Evolutionary conservation across 305 asterid species (phyloP).

Genomic region (Striga hermonthica): DNA sequence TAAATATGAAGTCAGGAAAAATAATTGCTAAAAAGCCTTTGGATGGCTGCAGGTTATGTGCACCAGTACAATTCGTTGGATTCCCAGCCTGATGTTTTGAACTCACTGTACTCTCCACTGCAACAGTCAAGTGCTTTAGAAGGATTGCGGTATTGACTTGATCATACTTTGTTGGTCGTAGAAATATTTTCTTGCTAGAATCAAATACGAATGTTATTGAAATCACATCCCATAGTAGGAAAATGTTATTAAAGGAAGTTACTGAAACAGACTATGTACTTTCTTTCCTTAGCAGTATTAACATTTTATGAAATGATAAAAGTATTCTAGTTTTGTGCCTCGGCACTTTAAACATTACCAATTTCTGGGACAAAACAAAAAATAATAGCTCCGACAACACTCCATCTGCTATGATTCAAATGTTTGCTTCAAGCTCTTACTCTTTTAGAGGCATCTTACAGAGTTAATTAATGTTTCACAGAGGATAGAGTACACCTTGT

Average conservation of each 20-base stretch:
- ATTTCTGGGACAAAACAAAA: conserved; percentile 21
- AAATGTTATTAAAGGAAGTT: conserved; percentile 2
- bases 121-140: conserved; percentile 86
- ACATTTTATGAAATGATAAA: background rate
- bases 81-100: conserved; percentile 93
- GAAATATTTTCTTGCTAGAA: conserved; percentile 14
- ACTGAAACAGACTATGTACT: conserved; percentile 1
- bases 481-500: background rate
- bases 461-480: background rate
- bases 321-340: conserved; percentile 13
- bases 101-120: conserved; percentile 91
- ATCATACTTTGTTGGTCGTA: conserved; percentile 24
- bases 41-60: conserved; percentile 71
- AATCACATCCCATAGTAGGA: conserved; percentile 10
- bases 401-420: conserved; percentile 9
- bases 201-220: conserved; percentile 17
- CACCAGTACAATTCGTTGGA: conserved; percentile 88
- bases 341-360: conserved; percentile 14
- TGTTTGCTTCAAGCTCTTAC: conserved; percentile 1
- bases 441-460: conserved; percentile 1
- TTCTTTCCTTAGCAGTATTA: background rate
- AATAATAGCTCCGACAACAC: background rate
- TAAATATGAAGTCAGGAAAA: conserved; percentile 14
- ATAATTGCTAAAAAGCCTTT: conserved; percentile 32
- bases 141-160: conserved; percentile 66